Percentiles rank a stretch among this genome's conserved stretches.
Evolutionary conservation across 192 early-diverging fungal genomes (phyloP).

Genomic region (Diversispora epigaea): DNA sequence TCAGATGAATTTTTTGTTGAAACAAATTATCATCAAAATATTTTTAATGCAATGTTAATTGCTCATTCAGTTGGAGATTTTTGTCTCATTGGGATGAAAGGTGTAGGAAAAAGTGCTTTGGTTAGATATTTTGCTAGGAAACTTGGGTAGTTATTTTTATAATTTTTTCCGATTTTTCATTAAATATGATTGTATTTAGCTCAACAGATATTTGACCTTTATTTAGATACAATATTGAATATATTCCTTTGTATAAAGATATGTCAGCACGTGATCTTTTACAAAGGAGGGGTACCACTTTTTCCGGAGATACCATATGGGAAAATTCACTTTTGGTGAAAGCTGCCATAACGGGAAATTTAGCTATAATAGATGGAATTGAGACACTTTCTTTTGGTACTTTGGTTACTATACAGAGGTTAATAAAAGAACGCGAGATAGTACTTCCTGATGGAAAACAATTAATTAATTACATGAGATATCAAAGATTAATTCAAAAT

Average conservation of each 20-base stretch:
- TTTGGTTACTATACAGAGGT: constrained; percentile 61
- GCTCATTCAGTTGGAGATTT: constrained; percentile 64
- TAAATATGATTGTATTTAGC: not conserved
- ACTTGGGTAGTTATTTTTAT: constrained; percentile 37
- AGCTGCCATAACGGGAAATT: constrained; percentile 68
- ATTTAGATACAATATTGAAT: constrained; percentile 64
- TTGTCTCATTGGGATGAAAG: constrained; percentile 70
- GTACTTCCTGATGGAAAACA: constrained; percentile 66
- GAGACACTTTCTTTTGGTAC: constrained; percentile 72
- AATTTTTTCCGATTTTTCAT: not conserved
- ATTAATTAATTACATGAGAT: constrained; percentile 55
- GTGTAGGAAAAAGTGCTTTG: constrained; percentile 69
- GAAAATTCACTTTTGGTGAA: constrained; percentile 69
- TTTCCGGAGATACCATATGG: constrained; percentile 74
- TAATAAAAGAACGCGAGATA: constrained; percentile 68
- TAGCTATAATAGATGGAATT: constrained; percentile 74
- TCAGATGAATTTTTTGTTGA: constrained; percentile 57
- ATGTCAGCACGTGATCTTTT: constrained; percentile 80
- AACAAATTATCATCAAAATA: constrained; percentile 53
- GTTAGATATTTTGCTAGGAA: constrained; percentile 59
- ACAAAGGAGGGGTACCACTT: constrained; percentile 70
- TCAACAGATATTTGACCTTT: constrained; percentile 42
- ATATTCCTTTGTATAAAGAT: constrained; percentile 73
- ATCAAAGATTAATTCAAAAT: constrained; percentile 51
- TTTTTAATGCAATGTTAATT: constrained; percentile 56